Conservation (phyloP, 2,329 filamentous ascomycete species). For the Pseudogymnoascus sp. region DNA sequence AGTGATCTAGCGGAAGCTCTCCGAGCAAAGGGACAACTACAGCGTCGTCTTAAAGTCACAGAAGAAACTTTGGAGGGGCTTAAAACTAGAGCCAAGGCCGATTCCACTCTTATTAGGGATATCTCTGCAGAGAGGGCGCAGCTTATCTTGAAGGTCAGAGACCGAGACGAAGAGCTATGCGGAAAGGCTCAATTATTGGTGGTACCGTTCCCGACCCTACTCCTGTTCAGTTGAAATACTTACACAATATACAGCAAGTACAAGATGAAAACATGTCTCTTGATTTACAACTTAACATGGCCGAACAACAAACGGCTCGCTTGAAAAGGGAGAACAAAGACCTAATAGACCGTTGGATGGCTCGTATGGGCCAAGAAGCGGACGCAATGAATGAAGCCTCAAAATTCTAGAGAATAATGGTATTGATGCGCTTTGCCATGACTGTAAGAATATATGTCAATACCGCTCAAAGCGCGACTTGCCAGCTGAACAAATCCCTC, state of each 20-base stretch:
- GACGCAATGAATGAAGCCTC: constrained; percentile 68
- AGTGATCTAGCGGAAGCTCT: constrained; percentile 71
- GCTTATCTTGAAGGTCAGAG: constrained; percentile 61
- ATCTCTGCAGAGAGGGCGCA: constrained; percentile 55
- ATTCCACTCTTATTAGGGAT: constrained; percentile 52
- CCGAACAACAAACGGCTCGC: constrained; percentile 66
- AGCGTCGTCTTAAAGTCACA: constrained; percentile 53
- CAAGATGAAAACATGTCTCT: constrained; percentile 89
- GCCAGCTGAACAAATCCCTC: not conserved
- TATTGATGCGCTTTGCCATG: constrained; percentile 6
- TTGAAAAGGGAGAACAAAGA: constrained; percentile 79
- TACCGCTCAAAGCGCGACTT: not conserved
- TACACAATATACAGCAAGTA: constrained; percentile 49
- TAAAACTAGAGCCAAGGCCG: constrained; percentile 51
- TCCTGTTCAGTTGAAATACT: constrained; percentile 12
- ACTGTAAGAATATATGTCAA: constrained; percentile 7
- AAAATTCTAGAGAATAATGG: constrained; percentile 6
- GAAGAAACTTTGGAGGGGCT: constrained; percentile 58
- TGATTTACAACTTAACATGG: constrained; percentile 80
- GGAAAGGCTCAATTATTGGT: constrained; percentile 79
- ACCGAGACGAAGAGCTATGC: constrained; percentile 76
- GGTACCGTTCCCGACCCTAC: constrained; percentile 35
- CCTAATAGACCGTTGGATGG: constrained; percentile 86
- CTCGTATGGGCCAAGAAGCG: constrained; percentile 75
- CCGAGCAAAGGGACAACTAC: constrained; percentile 61